Evolutionary conservation across 495 filamentous ascomycete species (phyloP).

Genomic region (Apodospora peruviana): DNA sequence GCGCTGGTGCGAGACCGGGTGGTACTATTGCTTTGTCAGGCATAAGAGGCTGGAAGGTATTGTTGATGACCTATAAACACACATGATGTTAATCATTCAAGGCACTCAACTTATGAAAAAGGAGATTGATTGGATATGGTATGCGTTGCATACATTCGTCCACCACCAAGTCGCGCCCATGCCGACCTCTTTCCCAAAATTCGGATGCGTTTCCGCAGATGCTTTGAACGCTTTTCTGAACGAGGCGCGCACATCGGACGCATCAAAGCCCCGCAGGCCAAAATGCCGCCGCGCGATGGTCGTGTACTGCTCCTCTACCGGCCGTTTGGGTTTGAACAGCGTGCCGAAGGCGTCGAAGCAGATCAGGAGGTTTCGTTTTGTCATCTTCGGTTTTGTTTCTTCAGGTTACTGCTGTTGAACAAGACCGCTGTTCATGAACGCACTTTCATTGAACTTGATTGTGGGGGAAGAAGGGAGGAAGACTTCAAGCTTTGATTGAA

Average conservation of each 20-base stretch:
- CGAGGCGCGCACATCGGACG: slow-evolving; percentile 23
- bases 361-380: slow-evolving; percentile 46
- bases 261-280: slow-evolving; percentile 42
- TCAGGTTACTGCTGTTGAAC: too few relatives aligned
- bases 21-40: slow-evolving; percentile 26
- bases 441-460: too few relatives aligned
- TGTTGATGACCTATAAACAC: slow-evolving; percentile 25
- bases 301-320: slow-evolving; percentile 60
- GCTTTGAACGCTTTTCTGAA: slow-evolving; percentile 46
- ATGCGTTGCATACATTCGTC: slow-evolving; percentile 59
- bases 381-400: too few relatives aligned
- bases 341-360: slow-evolving; percentile 76
- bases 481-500: too few relatives aligned
- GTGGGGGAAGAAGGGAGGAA: too few relatives aligned
- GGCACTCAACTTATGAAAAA: not conserved
- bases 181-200: slow-evolving; percentile 59
- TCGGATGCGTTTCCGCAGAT: slow-evolving; percentile 49
- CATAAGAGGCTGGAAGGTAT: slow-evolving; percentile 33
- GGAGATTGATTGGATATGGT: too few relatives aligned
- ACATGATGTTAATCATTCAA: not conserved
- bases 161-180: slow-evolving; percentile 63
- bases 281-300: slow-evolving; percentile 49
- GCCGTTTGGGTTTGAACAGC: slow-evolving; percentile 56
- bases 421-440: too few relatives aligned
- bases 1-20: slow-evolving; percentile 41